Percentiles rank a stretch among this genome's conserved stretches.
Evolutionary conservation across 805 yeast species (phyloP).

Genomic region (Hanseniaspora lachancei): DNA sequence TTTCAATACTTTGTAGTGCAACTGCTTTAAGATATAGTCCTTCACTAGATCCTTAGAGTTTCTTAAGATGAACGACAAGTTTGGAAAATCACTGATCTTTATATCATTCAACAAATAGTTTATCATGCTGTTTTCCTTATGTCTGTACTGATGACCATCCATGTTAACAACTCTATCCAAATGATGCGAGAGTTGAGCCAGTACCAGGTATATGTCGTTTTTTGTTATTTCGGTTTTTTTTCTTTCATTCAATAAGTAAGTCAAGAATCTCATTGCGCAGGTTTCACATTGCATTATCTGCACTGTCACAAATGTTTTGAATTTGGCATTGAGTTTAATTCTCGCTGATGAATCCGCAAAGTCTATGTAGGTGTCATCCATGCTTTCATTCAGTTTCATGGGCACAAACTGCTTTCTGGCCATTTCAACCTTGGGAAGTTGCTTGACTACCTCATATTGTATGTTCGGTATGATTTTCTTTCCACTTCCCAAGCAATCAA

Average conservation of each 20-base stretch:
- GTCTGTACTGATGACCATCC: constrained; percentile 3
- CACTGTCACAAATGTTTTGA: background rate
- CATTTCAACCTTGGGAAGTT: background rate
- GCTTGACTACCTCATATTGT: background rate
- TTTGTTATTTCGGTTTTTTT: background rate
- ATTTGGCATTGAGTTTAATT: background rate
- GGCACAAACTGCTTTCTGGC: background rate
- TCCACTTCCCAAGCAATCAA: background rate
- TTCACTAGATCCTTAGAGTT: background rate
- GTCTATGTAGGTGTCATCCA: background rate
- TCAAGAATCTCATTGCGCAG: background rate
- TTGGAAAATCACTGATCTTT: background rate
- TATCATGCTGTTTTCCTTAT: background rate
- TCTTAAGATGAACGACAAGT: background rate
- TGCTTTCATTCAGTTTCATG: background rate
- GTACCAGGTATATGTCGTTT: background rate
- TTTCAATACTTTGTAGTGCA: constrained; percentile 4
- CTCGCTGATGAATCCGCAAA: background rate
- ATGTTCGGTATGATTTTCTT: background rate
- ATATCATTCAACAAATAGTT: background rate
- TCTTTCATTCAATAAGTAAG: background rate
- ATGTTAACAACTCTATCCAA: constrained; percentile 1
- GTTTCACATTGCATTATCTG: constrained; percentile 4
- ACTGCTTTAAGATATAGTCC: background rate
- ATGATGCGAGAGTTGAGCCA: constrained; percentile 4